Base-by-base conservation (phyloP, 257 asterid species). In the Scutellaria galericulata region DNA sequence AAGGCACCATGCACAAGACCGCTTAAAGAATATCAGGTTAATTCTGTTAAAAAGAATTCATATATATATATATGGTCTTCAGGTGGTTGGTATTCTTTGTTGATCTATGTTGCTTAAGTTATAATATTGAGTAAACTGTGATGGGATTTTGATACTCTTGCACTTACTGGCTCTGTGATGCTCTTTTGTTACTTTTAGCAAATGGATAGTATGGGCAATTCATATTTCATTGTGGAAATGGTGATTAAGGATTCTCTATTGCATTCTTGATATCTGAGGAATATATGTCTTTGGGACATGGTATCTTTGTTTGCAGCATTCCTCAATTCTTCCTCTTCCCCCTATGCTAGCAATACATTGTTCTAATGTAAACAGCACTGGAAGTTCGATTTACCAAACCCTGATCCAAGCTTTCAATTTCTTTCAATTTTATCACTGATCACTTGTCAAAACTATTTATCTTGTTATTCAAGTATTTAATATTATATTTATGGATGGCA, bases 1-100 rank as follows among this genome's bases (percentile, higher is more conserved):
- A 90, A 90, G 86, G 92, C 96, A 56, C 93, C 88, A 61, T 90
- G 97, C 56, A 87, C 83, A 1, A 84, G 93, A 70, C 89, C 90
- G 54, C 87, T 90, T 66, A 85, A 83, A 37, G 89, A 90, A 76
- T 90, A 90, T 79, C 91, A 85, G 96, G 97, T 90, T 64, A 71
- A 73, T 73, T 57, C 5, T 45, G 12, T 47, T 52, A 24, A 50
- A 13, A 20, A 10, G 18, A 11, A 18, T 31, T 37, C 9, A 9
- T 51, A 11, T 61, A 7, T 42, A 10, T 37, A 50, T 35, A 9
- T 47, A 7, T 60, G 44, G 44, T 11, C 20, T 5, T 20, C 41
- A 20, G n/a, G 47, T 37, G 24, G 9, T 72, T 70, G 47, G 15
- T 53, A 15, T 39, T 50, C 48, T 50, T 66, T 9, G 57, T 9